A percentile compares a stretch with the other conserved stretches of the same genome.
Conservation (phyloP, 1,284 basidiomycete species). For the Boletus austroedulis region DNA sequence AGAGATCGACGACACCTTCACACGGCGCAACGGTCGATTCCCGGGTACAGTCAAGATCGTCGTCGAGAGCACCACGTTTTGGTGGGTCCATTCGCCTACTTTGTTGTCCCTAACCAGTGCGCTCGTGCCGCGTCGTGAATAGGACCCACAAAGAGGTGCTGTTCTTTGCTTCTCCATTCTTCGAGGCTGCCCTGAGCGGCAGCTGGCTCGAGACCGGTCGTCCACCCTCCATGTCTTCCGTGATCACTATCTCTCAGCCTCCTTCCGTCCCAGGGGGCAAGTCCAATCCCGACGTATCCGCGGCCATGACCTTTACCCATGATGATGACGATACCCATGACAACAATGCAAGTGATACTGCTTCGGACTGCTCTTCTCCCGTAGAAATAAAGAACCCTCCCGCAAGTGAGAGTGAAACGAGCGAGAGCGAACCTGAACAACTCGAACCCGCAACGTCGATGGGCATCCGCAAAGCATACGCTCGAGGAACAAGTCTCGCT, state of each 20-base stretch:
- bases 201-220: conserved; percentile 75
- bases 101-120: background rate
- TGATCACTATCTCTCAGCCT: conserved; percentile 77
- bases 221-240: conserved; percentile 71
- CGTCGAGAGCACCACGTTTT: conserved; percentile 81
- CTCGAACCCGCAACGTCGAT: conserved; percentile 18
- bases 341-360: conserved; percentile 22
- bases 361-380: conserved; percentile 35
- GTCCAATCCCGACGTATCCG: conserved; percentile 40
- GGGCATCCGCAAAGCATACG: conserved; percentile 33
- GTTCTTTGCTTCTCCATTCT: conserved; percentile 83
- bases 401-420: conserved; percentile 30
- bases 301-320: conserved; percentile 56
- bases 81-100: conserved; percentile 44
- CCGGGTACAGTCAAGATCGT: conserved; percentile 82
- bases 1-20: conserved; percentile 73
- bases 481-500: conserved; percentile 45
- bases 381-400: conserved; percentile 37
- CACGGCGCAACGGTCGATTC: conserved; percentile 52
- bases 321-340: conserved; percentile 49
- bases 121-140: conserved; percentile 6
- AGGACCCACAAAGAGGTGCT: conserved; percentile 85
- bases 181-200: conserved; percentile 78
- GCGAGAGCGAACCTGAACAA: conserved; percentile 40
- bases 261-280: conserved; percentile 52